A percentile compares a stretch with the other conserved stretches of the same genome.
Conservation (phyloP, 257 asterid genomes). For the Petrea volubilis region DNA sequence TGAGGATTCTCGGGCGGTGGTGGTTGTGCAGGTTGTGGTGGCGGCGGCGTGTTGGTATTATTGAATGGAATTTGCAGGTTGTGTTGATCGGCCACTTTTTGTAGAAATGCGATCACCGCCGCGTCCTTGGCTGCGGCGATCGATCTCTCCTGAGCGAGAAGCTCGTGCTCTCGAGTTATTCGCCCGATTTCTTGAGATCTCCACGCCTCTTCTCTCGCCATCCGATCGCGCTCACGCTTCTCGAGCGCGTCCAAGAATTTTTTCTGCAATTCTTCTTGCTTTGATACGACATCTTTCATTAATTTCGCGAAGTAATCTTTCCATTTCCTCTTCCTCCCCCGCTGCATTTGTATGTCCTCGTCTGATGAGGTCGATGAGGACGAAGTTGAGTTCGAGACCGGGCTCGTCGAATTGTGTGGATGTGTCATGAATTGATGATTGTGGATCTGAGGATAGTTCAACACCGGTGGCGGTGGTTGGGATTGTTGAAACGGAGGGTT, state of each 20-base stretch:
- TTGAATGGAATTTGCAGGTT: slow-evolving; percentile 33
- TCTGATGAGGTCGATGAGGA: slow-evolving; percentile 88
- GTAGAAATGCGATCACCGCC: slow-evolving; percentile 72
- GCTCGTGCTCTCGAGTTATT: slow-evolving; percentile 74
- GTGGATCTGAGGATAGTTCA: slow-evolving; percentile 9
- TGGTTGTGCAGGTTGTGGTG: not conserved
- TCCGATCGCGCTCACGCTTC: slow-evolving; percentile 75
- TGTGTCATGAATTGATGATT: slow-evolving; percentile 1
- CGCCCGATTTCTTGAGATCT: slow-evolving; percentile 73
- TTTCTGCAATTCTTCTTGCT: slow-evolving; percentile 84
- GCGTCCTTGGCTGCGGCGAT: slow-evolving; percentile 74
- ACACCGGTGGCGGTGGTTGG: slow-evolving; percentile 18
- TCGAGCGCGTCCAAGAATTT: slow-evolving; percentile 71
- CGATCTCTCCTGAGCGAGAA: slow-evolving; percentile 76
- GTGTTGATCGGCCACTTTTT: slow-evolving; percentile 56
- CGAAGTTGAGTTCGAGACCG: slow-evolving; percentile 51
- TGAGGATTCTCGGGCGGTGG: slow-evolving; percentile 1
- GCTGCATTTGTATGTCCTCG: slow-evolving; percentile 64
- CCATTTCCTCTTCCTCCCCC: slow-evolving; percentile 78
- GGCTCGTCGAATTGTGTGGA: slow-evolving; percentile 19
- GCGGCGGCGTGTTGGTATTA: not conserved
- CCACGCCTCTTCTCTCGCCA: slow-evolving; percentile 85
- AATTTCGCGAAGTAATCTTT: slow-evolving; percentile 68
- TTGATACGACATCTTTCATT: slow-evolving; percentile 62
- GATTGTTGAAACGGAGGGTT: slow-evolving; percentile 31